Conservation (phyloP, 2,329 filamentous ascomycete genomes). For the Pseudogymnoascus sp. region DNA sequence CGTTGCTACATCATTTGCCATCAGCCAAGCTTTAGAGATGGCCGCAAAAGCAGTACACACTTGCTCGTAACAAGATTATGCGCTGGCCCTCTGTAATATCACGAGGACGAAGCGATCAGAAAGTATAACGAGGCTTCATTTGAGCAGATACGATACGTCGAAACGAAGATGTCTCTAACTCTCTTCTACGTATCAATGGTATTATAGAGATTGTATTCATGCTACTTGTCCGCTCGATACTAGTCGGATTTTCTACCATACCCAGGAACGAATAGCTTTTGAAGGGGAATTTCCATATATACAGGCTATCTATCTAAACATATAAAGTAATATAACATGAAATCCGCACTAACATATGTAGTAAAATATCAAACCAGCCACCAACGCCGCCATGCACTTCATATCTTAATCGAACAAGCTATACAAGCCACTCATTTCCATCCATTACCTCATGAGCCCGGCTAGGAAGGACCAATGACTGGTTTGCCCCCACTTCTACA, state of each 20-base stretch:
- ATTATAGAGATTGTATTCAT: too few species aligned
- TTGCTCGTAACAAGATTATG: background rate
- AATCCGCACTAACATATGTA: background rate
- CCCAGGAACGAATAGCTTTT: background rate
- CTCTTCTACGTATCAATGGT: too few species aligned
- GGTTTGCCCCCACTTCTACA: conserved; percentile 31
- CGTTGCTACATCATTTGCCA: background rate
- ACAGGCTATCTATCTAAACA: conserved; percentile 1
- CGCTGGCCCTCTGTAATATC: background rate
- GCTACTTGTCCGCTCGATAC: background rate
- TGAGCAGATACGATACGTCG: background rate
- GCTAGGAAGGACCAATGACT: conserved; percentile 33
- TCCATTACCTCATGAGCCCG: conserved; percentile 27
- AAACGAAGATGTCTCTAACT: too few species aligned
- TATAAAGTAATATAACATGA: conserved; percentile 1
- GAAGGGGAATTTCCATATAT: background rate
- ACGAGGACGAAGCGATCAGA: background rate
- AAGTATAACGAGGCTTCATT: background rate
- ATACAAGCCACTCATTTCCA: background rate
- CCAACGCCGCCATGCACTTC: conserved; percentile 1
- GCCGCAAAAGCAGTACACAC: background rate
- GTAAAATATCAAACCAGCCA: background rate
- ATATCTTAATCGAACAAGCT: conserved; percentile 2
- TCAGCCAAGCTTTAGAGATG: background rate
- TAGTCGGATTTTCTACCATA: background rate